Conservation (phyloP, 2,329 filamentous ascomycete genomes). For the Fusarium proliferatum region DNA sequence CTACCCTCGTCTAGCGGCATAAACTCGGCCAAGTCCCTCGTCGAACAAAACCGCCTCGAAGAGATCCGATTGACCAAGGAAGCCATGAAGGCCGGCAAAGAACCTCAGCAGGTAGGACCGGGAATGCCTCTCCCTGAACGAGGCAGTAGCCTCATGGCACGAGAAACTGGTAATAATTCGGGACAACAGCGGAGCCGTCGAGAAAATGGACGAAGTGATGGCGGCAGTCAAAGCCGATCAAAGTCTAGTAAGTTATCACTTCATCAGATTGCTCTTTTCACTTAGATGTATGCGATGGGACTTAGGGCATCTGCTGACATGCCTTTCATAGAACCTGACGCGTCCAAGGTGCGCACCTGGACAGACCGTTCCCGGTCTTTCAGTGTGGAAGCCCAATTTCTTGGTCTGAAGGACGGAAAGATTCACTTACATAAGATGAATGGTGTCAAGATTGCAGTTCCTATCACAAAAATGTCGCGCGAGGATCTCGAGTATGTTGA, state of each 20-base stretch:
- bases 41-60: slow-evolving; percentile 82
- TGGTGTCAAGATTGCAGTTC: slow-evolving; percentile 97
- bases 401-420: slow-evolving; percentile 93
- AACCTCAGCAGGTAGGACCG: slow-evolving; percentile 75
- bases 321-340: slow-evolving; percentile 76
- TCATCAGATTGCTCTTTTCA: background rate
- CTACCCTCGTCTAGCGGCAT: slow-evolving; percentile 63
- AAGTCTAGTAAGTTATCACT: slow-evolving; percentile 74
- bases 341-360: slow-evolving; percentile 87
- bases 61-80: slow-evolving; percentile 87
- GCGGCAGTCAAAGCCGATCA: slow-evolving; percentile 63
- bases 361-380: slow-evolving; percentile 96
- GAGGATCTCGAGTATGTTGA: slow-evolving; percentile 97
- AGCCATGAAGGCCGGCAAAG: slow-evolving; percentile 73
- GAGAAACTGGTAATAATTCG: slow-evolving; percentile 74
- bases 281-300: background rate
- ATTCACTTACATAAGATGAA: slow-evolving; percentile 98
- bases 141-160: slow-evolving; percentile 79
- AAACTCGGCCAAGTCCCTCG: slow-evolving; percentile 67
- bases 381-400: slow-evolving; percentile 96
- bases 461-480: slow-evolving; percentile 93
- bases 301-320: slow-evolving; percentile 18
- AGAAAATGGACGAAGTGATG: slow-evolving; percentile 72
- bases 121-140: slow-evolving; percentile 80
- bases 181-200: slow-evolving; percentile 77